These are phyloP conservation scores for Selaginella moellendorffii DNA, from an alignment of 75 land plant genomes.

Conservation along the genomic window DNA sequence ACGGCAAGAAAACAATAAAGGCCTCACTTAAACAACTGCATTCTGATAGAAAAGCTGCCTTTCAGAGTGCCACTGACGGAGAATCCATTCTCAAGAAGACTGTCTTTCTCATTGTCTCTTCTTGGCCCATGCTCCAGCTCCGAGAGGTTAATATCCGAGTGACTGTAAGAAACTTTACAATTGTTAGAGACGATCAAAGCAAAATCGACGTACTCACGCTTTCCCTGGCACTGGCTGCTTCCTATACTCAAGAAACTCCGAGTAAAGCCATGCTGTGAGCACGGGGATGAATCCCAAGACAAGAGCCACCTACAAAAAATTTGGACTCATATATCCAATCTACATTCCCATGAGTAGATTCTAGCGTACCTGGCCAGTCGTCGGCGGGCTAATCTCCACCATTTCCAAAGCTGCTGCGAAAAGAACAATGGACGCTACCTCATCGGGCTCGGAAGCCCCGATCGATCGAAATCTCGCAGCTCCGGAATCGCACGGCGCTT, in stretches of 20 bases:
- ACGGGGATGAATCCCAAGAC: conserved; percentile 55
- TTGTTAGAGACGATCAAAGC: too few species aligned
- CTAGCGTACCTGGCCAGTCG: conserved; percentile 10
- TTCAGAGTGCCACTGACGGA: conserved; percentile 36
- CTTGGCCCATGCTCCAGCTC: conserved; percentile 34
- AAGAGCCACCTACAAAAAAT: conserved; percentile 40
- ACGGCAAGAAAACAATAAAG: not conserved
- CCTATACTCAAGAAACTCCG: conserved; percentile 51
- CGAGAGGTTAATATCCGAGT: conserved; percentile 59
- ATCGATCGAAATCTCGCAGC: too few species aligned
- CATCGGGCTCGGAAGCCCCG: too few species aligned
- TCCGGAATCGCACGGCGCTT: too few species aligned
- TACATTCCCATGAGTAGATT: conserved; percentile 2
- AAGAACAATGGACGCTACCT: too few species aligned
- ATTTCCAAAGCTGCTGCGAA: too few species aligned
- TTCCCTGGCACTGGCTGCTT: conserved; percentile 31
- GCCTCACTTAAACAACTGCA: conserved; percentile 40
- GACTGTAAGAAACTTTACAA: too few species aligned
- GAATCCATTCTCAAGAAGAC: conserved; percentile 61
- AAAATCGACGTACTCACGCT: conserved; percentile 54
- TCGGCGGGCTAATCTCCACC: conserved; percentile 8
- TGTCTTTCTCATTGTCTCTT: conserved; percentile 50
- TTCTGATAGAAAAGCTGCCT: conserved; percentile 31
- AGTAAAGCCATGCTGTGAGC: conserved; percentile 62
- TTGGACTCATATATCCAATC: not conserved